Base-by-base conservation (phyloP, 1,284 basidiomycete species). In the Rhodotorula sp. region DNA sequence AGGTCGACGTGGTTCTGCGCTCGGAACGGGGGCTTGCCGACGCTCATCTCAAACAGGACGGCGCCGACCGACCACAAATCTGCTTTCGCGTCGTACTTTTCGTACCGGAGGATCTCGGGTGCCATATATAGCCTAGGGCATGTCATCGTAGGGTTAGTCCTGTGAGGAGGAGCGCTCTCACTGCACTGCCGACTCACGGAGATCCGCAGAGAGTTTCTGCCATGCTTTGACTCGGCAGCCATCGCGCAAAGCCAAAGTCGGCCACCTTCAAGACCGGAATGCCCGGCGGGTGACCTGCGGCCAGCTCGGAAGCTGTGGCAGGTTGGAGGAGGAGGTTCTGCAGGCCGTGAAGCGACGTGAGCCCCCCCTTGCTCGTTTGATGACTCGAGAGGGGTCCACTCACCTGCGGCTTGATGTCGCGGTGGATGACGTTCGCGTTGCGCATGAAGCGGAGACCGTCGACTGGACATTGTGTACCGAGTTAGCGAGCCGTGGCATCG, bases 1-100 rank as follows among this genome's bases (percentile, higher is more conserved):
- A 99, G 86, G 80, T 98, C 97, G 78, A 99, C 91, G 80, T 98
- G 95, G 80, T 98, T 99, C 80, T 89, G 88, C 0, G 97, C 96
- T 23, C 94, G 89, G 83, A 96, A 99, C 0, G 97, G 96, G 3
- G 97, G 91, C 76, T 89, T 90, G 5, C 95, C 96, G 31, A 94
- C 90, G 26, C 89, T 86, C 90, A 97, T 98, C 82, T 99, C 97
- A 82, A 90, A 99, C 1, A 98, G 84, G 5, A 99, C 96, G 0
- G 97, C 94, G 12, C 96, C 97, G 47, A 98, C 93, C 10, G 93
- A 96, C 96, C 96, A 99, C 1, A 99, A 85, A 80, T 99, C 96
- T 1, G 93, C 96, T 81, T 95, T 97, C 34, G 94, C 94, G 80
- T 97, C 94, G 82, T 99, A 98, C 82, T 96, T 97, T 83, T 99